Evolutionary conservation across 208 protist genomes (phyloP).

Genomic region (Trypanosoma vivax): DNA sequence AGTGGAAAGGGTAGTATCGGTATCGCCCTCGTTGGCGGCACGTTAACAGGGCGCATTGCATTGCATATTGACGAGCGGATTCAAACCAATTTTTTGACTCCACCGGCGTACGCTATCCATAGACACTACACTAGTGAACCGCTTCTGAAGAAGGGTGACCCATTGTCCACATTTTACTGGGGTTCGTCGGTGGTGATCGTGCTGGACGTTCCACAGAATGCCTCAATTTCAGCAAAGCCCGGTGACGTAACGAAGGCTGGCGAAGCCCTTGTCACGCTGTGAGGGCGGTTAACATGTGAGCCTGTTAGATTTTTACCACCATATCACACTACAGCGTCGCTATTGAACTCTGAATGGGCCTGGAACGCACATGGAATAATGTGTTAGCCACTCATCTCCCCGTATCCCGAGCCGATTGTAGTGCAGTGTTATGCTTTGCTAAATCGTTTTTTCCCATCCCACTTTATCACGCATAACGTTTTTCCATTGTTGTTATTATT

Average conservation of each 20-base stretch:
- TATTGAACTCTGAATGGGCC: too few species aligned
- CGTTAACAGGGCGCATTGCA: slow-evolving; percentile 59
- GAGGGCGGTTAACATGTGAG: background rate
- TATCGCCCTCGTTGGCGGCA: slow-evolving; percentile 73
- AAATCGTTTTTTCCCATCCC: too few species aligned
- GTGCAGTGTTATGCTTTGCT: too few species aligned
- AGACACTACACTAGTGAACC: slow-evolving; percentile 30
- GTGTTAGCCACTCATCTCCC: too few species aligned
- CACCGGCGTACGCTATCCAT: slow-evolving; percentile 74
- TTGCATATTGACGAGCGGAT: slow-evolving; percentile 62
- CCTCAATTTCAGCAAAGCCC: slow-evolving; percentile 20
- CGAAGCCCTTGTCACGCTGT: slow-evolving; percentile 34
- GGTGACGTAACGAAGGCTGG: slow-evolving; percentile 69
- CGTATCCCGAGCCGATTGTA: too few species aligned
- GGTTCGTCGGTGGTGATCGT: slow-evolving; percentile 80
- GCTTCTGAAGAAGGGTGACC: slow-evolving; percentile 26
- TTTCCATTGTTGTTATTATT: too few species aligned
- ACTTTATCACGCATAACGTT: too few species aligned
- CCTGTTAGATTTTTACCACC: too few species aligned
- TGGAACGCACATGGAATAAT: too few species aligned
- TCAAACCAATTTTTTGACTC: slow-evolving; percentile 73
- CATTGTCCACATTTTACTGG: slow-evolving; percentile 72
- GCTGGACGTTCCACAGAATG: slow-evolving; percentile 59
- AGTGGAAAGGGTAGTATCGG: slow-evolving; percentile 16
- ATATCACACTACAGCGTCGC: too few species aligned